phyloP scores from a whole-genome alignment of 108 stramenopile species.

The Skeletonema potamos region DNA sequence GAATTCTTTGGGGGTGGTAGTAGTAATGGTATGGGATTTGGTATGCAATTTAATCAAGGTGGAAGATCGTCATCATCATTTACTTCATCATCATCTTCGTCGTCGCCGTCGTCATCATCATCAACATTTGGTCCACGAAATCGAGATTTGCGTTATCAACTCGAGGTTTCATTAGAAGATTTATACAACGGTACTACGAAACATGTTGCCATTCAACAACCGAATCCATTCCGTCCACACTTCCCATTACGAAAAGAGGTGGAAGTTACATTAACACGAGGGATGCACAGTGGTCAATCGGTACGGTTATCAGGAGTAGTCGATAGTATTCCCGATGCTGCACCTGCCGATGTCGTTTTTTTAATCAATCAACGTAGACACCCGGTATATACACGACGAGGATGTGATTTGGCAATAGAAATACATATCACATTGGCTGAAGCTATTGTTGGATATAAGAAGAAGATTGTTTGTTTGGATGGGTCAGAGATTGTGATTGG shows the following conservation, averaged over 20 bases:
- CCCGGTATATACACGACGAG: constrained; percentile 62
- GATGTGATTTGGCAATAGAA: constrained; percentile 79
- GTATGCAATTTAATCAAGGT: not conserved
- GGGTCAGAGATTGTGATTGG: constrained; percentile 47
- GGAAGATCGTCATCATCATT: not conserved
- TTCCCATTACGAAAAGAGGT: constrained; percentile 52
- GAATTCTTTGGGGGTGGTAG: constrained; percentile 20
- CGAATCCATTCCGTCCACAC: constrained; percentile 31
- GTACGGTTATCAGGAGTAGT: constrained; percentile 68
- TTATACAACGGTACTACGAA: constrained; percentile 68
- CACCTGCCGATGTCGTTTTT: constrained; percentile 80
- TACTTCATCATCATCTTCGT: not conserved
- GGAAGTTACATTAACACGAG: constrained; percentile 58
- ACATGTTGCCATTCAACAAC: constrained; percentile 53
- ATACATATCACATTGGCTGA: constrained; percentile 62
- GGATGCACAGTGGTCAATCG: constrained; percentile 56
- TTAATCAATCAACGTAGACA: constrained; percentile 56
- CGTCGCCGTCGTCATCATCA: not conserved
- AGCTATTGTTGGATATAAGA: constrained; percentile 56
- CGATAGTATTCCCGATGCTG: constrained; percentile 54
- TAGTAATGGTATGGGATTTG: not conserved
- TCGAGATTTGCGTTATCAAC: constrained; percentile 65
- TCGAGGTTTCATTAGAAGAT: constrained; percentile 82
- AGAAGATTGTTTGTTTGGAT: constrained; percentile 60
- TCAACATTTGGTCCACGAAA: constrained; percentile 38